Evolutionary conservation across 371 early-diverging fungal species (phyloP).

Genomic region (Mucor indicus): DNA sequence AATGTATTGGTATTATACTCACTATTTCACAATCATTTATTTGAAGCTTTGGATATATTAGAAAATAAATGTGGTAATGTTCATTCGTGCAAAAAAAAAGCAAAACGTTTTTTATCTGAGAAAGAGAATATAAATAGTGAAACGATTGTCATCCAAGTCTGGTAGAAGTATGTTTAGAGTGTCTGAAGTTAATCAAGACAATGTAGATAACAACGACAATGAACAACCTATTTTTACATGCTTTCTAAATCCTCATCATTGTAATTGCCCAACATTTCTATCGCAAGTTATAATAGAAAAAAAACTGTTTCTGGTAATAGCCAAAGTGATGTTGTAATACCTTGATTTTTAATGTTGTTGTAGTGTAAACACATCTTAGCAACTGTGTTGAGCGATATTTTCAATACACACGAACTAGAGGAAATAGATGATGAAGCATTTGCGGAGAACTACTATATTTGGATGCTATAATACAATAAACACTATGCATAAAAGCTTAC

Average conservation of each 20-base stretch:
- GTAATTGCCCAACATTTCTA: slow-evolving; percentile 18
- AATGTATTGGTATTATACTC: slow-evolving; percentile 6
- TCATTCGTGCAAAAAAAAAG: too few relatives aligned
- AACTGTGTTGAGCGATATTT: slow-evolving; percentile 4
- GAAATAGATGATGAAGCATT: slow-evolving; percentile 11
- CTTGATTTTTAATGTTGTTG: background rate
- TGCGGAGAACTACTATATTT: slow-evolving; percentile 12
- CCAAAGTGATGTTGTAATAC: background rate
- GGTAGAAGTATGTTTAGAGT: slow-evolving; percentile 19
- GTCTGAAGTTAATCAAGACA: slow-evolving; percentile 8
- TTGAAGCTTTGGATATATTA: slow-evolving; percentile 22
- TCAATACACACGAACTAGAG: background rate
- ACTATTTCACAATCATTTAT: slow-evolving; percentile 6
- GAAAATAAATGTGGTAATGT: slow-evolving; percentile 22
- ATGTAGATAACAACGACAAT: background rate
- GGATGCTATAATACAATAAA: slow-evolving; percentile 2
- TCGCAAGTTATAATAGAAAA: background rate
- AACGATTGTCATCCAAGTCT: slow-evolving; percentile 9
- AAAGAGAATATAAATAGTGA: slow-evolving; percentile 1
- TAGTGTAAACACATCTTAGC: slow-evolving; percentile 20
- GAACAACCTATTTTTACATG: slow-evolving; percentile 9
- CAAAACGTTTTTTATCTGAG: background rate
- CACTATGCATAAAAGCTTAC: too few relatives aligned
- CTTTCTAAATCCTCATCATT: slow-evolving; percentile 16
- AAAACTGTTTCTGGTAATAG: background rate